Conservation (phyloP, 331 rosid genomes). For the Cucumis variabilis region DNA sequence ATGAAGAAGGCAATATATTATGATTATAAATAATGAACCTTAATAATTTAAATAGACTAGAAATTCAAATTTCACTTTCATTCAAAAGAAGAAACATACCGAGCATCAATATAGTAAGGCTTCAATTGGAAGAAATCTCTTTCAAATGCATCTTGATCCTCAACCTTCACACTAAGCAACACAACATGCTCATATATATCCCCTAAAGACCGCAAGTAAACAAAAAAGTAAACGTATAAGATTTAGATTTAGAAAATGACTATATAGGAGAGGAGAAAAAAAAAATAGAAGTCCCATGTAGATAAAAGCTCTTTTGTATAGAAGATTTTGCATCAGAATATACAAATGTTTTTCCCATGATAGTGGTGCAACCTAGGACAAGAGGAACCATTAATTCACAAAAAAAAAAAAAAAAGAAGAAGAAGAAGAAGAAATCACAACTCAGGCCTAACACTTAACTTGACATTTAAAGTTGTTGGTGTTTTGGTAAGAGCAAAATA, state of each 20-base stretch:
- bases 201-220: constrained; percentile 62
- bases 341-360: not conserved
- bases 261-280: not conserved
- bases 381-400: no score
- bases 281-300: not conserved
- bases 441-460: no score
- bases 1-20: not conserved
- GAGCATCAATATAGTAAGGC: constrained; percentile 91
- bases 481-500: no score
- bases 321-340: not conserved
- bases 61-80: not conserved
- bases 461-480: no score
- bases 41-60: no score
- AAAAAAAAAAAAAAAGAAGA: no score
- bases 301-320: constrained; percentile 17
- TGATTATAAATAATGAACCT: not conserved
- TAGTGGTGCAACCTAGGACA: no score
- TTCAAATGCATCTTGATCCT: constrained; percentile 98
- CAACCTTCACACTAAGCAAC: constrained; percentile 81
- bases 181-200: constrained; percentile 97
- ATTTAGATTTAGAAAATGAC: not conserved
- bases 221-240: constrained; percentile 4
- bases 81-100: constrained; percentile 49
- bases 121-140: constrained; percentile 96
- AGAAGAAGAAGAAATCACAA: no score